A percentile compares a stretch with the other conserved stretches of the same genome.
Evolutionary conservation across 768 basidiomycete species (phyloP).

Genomic region (Russula abietina): DNA sequence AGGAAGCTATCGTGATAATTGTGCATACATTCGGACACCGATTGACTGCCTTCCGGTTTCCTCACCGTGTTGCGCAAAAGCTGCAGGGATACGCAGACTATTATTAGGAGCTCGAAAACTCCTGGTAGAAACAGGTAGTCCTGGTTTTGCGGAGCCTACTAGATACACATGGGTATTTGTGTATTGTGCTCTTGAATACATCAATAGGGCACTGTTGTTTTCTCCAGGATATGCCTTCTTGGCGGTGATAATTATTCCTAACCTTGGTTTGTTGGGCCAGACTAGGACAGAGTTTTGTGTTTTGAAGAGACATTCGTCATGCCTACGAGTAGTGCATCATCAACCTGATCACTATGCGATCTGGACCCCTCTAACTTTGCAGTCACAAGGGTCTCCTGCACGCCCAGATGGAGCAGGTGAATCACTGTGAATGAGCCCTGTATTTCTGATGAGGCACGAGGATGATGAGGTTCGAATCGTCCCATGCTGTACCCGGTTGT

Average conservation of each 20-base stretch:
- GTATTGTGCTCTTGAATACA: background rate
- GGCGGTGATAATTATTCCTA: background rate
- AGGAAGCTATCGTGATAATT: slow-evolving; percentile 59
- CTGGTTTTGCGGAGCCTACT: too few relatives aligned
- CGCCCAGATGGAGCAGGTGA: background rate
- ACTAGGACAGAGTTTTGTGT: background rate
- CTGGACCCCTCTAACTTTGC: background rate
- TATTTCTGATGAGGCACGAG: background rate
- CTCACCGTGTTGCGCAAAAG: slow-evolving; percentile 58
- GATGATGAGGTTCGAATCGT: background rate
- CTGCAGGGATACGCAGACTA: slow-evolving; percentile 70
- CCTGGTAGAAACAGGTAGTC: background rate
- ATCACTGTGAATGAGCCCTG: background rate
- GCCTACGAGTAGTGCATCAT: background rate
- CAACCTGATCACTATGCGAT: background rate
- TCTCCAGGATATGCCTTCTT: background rate
- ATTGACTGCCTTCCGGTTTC: slow-evolving; percentile 70
- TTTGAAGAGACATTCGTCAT: background rate
- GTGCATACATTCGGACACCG: slow-evolving; percentile 70
- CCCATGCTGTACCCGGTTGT: background rate
- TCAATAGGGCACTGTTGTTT: background rate
- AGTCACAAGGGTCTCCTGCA: background rate
- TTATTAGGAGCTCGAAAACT: slow-evolving; percentile 30
- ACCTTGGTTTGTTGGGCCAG: background rate
- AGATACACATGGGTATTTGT: background rate